These are phyloP conservation scores for Leishmania turanica DNA, from an alignment of 208 protist species.

Conservation along the genomic window DNA sequence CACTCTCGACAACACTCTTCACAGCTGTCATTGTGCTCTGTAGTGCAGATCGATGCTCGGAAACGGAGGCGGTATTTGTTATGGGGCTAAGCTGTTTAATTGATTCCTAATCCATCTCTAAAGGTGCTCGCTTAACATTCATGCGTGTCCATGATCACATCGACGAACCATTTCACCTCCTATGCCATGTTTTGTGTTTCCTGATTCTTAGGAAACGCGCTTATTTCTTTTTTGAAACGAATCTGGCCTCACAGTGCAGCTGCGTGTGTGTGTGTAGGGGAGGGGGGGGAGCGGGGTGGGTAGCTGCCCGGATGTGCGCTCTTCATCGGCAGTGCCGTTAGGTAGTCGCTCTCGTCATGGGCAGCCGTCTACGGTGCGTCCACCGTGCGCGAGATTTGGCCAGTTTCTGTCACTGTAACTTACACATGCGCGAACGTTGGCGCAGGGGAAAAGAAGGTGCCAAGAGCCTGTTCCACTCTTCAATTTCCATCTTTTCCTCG, in stretches of 20 bases:
- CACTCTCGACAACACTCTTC: too few relatives aligned
- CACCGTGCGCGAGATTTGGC: neutral
- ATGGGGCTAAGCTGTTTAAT: constrained; percentile 3
- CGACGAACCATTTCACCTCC: too few relatives aligned
- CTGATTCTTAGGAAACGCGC: too few relatives aligned
- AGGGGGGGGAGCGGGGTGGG: neutral
- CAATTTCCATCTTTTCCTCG: neutral
- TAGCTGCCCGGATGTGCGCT: neutral
- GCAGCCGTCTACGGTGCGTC: neutral
- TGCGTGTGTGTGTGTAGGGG: neutral
- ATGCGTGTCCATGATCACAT: too few relatives aligned
- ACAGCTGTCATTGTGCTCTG: neutral
- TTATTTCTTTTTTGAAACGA: neutral
- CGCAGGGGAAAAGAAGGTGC: neutral
- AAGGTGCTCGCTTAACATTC: neutral
- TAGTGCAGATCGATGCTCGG: too few relatives aligned
- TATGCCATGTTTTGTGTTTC: neutral
- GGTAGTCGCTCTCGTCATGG: neutral
- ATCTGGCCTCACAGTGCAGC: neutral
- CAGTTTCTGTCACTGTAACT: neutral
- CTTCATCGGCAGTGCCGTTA: neutral
- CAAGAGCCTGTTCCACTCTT: neutral
- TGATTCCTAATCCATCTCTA: neutral
- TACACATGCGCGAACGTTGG: neutral
- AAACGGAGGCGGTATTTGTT: neutral